Evolutionary conservation across 805 yeast genomes (phyloP).

Genomic region (Kockiozyma suomiensis): DNA sequence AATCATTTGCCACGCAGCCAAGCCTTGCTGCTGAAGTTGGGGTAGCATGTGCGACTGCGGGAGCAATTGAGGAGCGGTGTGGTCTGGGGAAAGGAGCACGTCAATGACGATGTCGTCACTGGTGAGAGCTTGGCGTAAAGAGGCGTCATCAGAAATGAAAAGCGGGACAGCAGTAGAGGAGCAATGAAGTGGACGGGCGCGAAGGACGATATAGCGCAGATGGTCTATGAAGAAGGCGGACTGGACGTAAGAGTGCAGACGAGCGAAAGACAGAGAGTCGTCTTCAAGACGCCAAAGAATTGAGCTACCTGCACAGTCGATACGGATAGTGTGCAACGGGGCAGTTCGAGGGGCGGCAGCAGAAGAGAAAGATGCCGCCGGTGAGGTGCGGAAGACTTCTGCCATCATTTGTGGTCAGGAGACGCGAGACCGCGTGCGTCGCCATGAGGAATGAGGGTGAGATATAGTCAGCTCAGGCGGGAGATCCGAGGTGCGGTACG

Average conservation of each 20-base stretch:
- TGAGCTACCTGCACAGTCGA: slow-evolving; percentile 20
- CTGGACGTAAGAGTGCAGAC: slow-evolving; percentile 25
- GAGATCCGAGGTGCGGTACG: slow-evolving; percentile 11
- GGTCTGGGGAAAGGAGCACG: slow-evolving; percentile 6
- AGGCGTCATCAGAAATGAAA: slow-evolving; percentile 13
- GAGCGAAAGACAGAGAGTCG: slow-evolving; percentile 11
- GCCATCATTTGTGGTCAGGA: not conserved
- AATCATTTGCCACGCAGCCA: slow-evolving; percentile 4
- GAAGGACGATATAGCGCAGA: slow-evolving; percentile 6
- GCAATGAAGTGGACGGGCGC: not conserved
- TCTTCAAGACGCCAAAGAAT: slow-evolving; percentile 27
- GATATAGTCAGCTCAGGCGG: slow-evolving; percentile 2
- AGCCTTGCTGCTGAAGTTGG: not conserved
- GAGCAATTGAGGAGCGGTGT: not conserved
- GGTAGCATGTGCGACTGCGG: not conserved
- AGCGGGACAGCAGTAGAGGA: slow-evolving; percentile 2
- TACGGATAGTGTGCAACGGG: slow-evolving; percentile 12
- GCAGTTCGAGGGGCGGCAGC: slow-evolving; percentile 5
- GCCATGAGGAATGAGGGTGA: not conserved
- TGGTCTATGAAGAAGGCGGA: slow-evolving; percentile 27
- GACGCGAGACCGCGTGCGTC: not conserved
- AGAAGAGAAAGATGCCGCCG: not conserved
- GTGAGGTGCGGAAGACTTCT: slow-evolving; percentile 2
- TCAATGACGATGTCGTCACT: slow-evolving; percentile 19
- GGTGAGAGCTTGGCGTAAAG: slow-evolving; percentile 16